These are phyloP conservation scores for Fraxinus anomala DNA, from an alignment of 257 asterid genomes.

Conservation along the genomic window DNA sequence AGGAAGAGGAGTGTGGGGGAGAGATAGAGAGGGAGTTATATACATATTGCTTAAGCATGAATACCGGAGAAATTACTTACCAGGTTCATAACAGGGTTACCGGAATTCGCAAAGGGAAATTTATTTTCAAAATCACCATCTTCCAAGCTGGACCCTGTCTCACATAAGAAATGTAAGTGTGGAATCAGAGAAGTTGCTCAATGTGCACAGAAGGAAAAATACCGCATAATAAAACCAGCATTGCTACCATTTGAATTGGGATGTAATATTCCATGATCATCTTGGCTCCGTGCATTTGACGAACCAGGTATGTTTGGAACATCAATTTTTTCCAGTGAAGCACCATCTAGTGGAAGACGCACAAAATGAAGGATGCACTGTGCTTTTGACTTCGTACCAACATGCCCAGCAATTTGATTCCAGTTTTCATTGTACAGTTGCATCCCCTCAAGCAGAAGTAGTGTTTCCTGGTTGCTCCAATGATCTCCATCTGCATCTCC, in stretches of 20 bases:
- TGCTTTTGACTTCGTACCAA: conserved; percentile 63
- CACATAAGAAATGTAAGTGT: conserved; percentile 25
- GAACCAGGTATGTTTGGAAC: conserved; percentile 54
- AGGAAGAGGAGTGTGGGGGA: background rate
- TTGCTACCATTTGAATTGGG: conserved; percentile 55
- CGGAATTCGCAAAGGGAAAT: conserved; percentile 70
- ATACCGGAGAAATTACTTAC: conserved; percentile 42
- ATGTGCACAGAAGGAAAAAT: conserved; percentile 12
- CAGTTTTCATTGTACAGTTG: conserved; percentile 58
- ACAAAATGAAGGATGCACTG: conserved; percentile 61
- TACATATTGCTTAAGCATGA: conserved; percentile 9
- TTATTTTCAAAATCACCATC: conserved; percentile 52
- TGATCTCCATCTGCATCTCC: conserved; percentile 55
- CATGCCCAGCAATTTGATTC: conserved; percentile 86
- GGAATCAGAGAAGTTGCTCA: conserved; percentile 19
- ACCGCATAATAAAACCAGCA: conserved; percentile 27
- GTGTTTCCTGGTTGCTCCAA: conserved; percentile 61
- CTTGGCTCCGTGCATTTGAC: conserved; percentile 37
- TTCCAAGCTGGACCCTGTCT: conserved; percentile 53
- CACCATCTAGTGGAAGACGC: conserved; percentile 51
- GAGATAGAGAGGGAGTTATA: conserved; percentile 11
- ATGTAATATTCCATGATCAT: conserved; percentile 42
- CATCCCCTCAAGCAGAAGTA: conserved; percentile 61
- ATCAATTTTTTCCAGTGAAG: conserved; percentile 44
- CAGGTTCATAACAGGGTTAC: conserved; percentile 88